Conservation (phyloP, 2,329 filamentous ascomycete genomes). For the Fusarium compactum region DNA sequence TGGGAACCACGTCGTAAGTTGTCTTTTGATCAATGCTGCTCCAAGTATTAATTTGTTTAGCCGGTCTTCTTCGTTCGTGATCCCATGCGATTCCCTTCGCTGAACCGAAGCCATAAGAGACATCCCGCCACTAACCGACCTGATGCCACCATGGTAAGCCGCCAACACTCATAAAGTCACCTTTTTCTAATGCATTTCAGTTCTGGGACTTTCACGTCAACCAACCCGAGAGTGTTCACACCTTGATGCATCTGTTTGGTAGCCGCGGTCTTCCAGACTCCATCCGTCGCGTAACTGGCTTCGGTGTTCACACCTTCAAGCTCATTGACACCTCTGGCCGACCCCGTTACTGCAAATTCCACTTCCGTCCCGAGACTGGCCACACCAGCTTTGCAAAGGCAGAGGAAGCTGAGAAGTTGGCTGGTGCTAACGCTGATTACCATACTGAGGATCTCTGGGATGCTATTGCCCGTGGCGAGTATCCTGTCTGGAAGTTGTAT, state of each 20-base stretch:
- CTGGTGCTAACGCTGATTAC: constrained; percentile 25
- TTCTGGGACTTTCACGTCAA: constrained; percentile 37
- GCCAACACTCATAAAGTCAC: background rate
- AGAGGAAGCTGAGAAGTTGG: constrained; percentile 13
- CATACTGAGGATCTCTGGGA: constrained; percentile 46
- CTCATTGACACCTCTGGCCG: constrained; percentile 7
- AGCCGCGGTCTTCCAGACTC: constrained; percentile 25
- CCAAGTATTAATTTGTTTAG: background rate
- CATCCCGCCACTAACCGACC: constrained; percentile 25
- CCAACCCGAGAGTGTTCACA: constrained; percentile 28
- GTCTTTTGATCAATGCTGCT: accelerated
- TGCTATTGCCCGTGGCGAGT: constrained; percentile 59
- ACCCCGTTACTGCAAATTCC: constrained; percentile 27
- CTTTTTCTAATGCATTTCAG: background rate
- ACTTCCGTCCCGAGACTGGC: constrained; percentile 21
- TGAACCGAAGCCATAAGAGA: constrained; percentile 42
- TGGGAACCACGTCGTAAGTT: constrained; percentile 43
- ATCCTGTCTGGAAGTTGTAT: constrained; percentile 63
- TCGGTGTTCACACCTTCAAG: constrained; percentile 28
- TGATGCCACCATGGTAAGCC: constrained; percentile 20
- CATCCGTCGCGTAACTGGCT: constrained; percentile 15
- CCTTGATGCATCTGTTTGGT: constrained; percentile 28
- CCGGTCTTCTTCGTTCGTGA: constrained; percentile 13
- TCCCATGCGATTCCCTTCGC: constrained; percentile 9
- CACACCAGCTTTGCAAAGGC: background rate